Percentiles rank a stretch among this genome's conserved stretches.
Evolutionary conservation across 352 stramenopile genomes (phyloP).

Genomic region (Pythium grandisporangium): DNA sequence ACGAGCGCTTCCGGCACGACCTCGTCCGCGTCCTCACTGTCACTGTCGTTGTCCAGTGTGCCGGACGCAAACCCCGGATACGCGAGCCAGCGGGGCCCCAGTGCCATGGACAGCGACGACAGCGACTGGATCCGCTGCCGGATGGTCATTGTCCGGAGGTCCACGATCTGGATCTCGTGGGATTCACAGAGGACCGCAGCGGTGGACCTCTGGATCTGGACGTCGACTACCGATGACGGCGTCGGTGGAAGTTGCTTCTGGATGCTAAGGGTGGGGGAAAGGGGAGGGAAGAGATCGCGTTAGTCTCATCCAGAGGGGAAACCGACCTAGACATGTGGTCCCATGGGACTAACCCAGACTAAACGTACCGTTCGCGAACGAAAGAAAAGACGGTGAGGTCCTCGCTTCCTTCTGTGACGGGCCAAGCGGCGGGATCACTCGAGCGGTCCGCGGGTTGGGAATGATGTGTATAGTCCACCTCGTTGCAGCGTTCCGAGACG

Average conservation of each 20-base stretch:
- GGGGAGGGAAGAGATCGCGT: slow-evolving; percentile 38
- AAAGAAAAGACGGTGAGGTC: slow-evolving; percentile 34
- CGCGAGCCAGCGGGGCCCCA: slow-evolving; percentile 59
- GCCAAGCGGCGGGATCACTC: slow-evolving; percentile 19
- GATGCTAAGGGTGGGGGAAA: slow-evolving; percentile 43
- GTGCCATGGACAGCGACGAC: slow-evolving; percentile 47
- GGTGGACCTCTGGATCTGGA: slow-evolving; percentile 45
- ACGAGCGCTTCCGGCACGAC: slow-evolving; percentile 29
- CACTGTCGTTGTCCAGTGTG: slow-evolving; percentile 5
- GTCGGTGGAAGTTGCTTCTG: slow-evolving; percentile 40
- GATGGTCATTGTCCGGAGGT: slow-evolving; percentile 38
- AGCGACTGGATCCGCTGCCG: slow-evolving; percentile 31
- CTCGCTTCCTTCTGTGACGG: slow-evolving; percentile 29
- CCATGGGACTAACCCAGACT: too few relatives aligned
- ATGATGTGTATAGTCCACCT: slow-evolving; percentile 19
- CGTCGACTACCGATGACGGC: slow-evolving; percentile 53
- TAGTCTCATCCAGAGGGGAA: too few relatives aligned
- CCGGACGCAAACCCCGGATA: slow-evolving; percentile 36
- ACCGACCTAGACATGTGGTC: too few relatives aligned
- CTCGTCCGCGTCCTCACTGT: slow-evolving; percentile 35
- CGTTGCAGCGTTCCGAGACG: slow-evolving; percentile 32
- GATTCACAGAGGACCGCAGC: slow-evolving; percentile 61
- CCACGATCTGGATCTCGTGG: slow-evolving; percentile 55
- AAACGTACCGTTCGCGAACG: slow-evolving; percentile 17
- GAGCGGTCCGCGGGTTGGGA: slow-evolving; percentile 6